Base-by-base conservation (phyloP, 352 stramenopile genomes). In the Saprolegnia parasitica region DNA sequence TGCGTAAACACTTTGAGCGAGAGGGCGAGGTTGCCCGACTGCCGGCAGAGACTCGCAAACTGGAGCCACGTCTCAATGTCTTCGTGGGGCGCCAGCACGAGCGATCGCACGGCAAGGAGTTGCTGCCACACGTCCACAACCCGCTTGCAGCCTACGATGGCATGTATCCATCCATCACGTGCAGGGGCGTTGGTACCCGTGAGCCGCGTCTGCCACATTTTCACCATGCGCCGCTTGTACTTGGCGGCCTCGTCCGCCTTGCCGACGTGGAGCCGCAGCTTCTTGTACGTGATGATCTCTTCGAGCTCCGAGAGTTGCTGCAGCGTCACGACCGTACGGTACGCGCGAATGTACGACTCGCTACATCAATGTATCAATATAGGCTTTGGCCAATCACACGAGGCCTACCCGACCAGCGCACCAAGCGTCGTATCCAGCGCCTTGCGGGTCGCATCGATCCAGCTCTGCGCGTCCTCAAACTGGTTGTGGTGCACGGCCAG, bases 241-340 rank as follows among this genome's bases (percentile, higher is more conserved):
- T 78, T 77, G 21, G 86, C 81, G 0, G 87, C 84, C 68, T 96
- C 83, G 71, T 92, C 81, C 1, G 77, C 76, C 54, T 89, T 92
- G 9, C 77, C 73, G 11, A 90, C 84, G 64, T 91, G 81, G 18
- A 80, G 56, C 0, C 83, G 80, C 21, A 94, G 72, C 65, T 98
- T 96, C 67, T 96, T 92, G 71, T 98, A 97, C 54, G 84, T 87
- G 54, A 98, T 94, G n/a, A 99, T 96, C 77, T 99, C 97, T 75
- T 99, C 96, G 72, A 99, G 77, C 74, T 99, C 97, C 45, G 93
- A 91, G 13, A 99, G 79, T 64, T 97, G 93, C 82, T 99, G 96
- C 63, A 98, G 81, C 54, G 90, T 98, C 9, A 99, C 93, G 80
- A 99, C 98, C 67, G 93, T 96, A 40, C 84, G 84, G 73, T 99